These are phyloP conservation scores for Penstemon newberryi DNA, from an alignment of 257 asterid genomes.

Conservation along the genomic window DNA sequence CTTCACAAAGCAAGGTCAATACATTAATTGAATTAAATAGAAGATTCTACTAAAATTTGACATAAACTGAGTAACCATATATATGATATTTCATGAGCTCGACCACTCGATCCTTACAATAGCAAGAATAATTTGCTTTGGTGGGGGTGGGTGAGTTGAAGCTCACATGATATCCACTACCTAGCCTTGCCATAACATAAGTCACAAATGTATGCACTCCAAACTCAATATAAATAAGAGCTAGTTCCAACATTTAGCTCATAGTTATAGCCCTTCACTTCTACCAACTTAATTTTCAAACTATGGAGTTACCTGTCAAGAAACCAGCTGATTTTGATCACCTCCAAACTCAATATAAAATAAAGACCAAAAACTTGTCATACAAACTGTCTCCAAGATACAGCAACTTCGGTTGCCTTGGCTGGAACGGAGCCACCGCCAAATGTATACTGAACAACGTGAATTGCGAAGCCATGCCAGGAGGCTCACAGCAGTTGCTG, in stretches of 20 bases:
- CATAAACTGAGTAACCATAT: not conserved
- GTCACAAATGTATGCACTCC: not conserved
- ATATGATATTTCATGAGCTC: slow-evolving; percentile 11
- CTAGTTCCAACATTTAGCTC: slow-evolving; percentile 39
- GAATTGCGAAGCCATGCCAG: slow-evolving; percentile 57
- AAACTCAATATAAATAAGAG: not conserved
- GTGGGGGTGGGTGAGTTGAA: not conserved
- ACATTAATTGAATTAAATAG: no score
- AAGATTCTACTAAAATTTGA: no score
- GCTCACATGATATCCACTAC: slow-evolving; percentile 7
- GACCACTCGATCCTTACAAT: not conserved
- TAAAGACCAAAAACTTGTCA: slow-evolving; percentile 47
- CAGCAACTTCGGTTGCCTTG: slow-evolving; percentile 26
- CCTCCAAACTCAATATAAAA: slow-evolving; percentile 37
- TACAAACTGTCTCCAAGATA: slow-evolving; percentile 40
- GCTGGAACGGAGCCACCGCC: slow-evolving; percentile 19
- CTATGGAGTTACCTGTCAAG: slow-evolving; percentile 57
- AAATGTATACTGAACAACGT: slow-evolving; percentile 49
- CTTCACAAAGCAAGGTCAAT: no score
- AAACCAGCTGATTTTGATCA: slow-evolving; percentile 23
- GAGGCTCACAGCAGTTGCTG: slow-evolving; percentile 73
- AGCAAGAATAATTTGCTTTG: slow-evolving; percentile 3
- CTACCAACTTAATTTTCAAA: slow-evolving; percentile 6
- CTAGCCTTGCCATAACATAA: not conserved
- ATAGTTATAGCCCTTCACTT: slow-evolving; percentile 30